phyloP scores from a whole-genome alignment of 208 protist species.

The Zelonia costaricensis region DNA sequence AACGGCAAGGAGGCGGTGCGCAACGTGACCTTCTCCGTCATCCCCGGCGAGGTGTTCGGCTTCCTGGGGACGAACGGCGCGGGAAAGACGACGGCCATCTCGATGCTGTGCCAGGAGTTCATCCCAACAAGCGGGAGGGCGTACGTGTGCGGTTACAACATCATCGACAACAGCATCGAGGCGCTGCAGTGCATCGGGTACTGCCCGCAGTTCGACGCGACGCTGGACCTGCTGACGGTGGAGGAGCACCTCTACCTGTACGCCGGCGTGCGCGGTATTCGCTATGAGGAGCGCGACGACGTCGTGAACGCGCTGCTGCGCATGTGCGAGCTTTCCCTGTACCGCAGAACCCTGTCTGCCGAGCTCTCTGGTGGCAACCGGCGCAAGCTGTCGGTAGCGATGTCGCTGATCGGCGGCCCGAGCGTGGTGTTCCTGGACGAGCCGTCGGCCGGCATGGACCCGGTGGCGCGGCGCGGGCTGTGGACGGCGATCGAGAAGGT shows the following conservation, averaged over 20 bases:
- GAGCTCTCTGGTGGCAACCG: constrained; percentile 69
- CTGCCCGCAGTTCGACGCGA: constrained; percentile 96
- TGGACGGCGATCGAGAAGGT: constrained; percentile 74
- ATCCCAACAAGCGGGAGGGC: constrained; percentile 60
- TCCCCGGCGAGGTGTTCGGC: constrained; percentile 79
- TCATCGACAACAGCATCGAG: constrained; percentile 37
- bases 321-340: constrained; percentile 31
- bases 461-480: constrained; percentile 43
- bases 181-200: constrained; percentile 88
- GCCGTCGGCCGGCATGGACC: constrained; percentile 75
- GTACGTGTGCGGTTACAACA: constrained; percentile 53
- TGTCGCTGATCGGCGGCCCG: constrained; percentile 66
- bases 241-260: constrained; percentile 90
- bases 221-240: constrained; percentile 91
- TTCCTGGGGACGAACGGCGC: constrained; percentile 92
- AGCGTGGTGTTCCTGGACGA: constrained; percentile 66
- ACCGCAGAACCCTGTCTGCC: constrained; percentile 26
- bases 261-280: constrained; percentile 32
- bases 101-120: constrained; percentile 82
- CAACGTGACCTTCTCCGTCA: constrained; percentile 75
- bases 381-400: constrained; percentile 57
- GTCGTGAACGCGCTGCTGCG: constrained; percentile 32
- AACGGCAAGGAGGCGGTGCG: constrained; percentile 64
- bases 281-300: constrained; percentile 24
- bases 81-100: constrained; percentile 87